Evolutionary conservation across 305 asterid species (phyloP), one percentile per base, ranked within the genome.

Genomic region (Andrographis paniculata): DNA sequence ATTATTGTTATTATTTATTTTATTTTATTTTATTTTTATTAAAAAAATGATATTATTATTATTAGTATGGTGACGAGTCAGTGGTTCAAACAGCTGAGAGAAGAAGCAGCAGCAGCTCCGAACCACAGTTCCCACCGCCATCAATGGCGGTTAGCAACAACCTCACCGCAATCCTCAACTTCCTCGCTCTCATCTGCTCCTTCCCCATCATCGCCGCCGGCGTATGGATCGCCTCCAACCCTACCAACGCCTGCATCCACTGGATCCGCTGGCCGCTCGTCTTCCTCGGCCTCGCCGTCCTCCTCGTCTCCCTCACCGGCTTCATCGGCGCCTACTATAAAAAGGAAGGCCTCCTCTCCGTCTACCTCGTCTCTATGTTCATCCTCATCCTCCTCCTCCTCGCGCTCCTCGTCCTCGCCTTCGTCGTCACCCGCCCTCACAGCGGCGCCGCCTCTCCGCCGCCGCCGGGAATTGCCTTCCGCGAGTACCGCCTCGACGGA

Each of bases 231-330:
- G 81, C 94, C 22, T 74, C 86, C 1, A 76, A 79, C 42, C 72
- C 78, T 6, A 86, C 76, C 73, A 82, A 79, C 79, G 76, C 76
- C 53, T 82, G 94, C 73, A 65, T 82, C 69, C 86, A 48, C 57
- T 79, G 79, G 81, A 67, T 82, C 59, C 81, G 89, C 0, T 82
- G 89, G 94, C 89, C 89, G 1, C 68, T 82, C 27, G 62, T 79
- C 42, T 62, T 69, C 73, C 50, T 74, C 53, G 94, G 94, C 1
- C 20, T 72, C n/a, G 74, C 83, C 4, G 51, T 76, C 52, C 66
- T 82, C 44, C 36, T 74, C 15, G 76, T 82, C 40, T 55, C 84
- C 17, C 49, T 82, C 17, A 31, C 75, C 30, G 89, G 94, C 14
- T 82, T 82, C 50, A 51, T 63, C 12, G 89, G 94, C 5, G 89